Conservation (phyloP, 176 grass and related monocot species). For the Lolium perenne region DNA sequence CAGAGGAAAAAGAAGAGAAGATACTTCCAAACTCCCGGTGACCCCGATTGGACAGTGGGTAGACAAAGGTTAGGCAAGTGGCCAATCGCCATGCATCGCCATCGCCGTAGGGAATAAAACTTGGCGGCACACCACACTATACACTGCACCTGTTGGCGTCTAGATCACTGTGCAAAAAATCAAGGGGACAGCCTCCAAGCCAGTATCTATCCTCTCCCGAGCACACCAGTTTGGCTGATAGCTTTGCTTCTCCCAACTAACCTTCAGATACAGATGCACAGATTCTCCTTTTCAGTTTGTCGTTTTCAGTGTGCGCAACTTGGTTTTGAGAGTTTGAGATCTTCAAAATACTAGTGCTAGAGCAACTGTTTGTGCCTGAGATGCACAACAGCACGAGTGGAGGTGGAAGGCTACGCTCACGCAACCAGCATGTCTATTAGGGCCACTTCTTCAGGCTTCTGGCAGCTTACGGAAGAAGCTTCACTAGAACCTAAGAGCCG, state of each 20-base stretch:
- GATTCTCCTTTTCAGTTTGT: slow-evolving; percentile 33
- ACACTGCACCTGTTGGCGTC: slow-evolving; percentile 18
- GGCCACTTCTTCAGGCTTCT: too few relatives aligned
- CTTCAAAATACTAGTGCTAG: not conserved
- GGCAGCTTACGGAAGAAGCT: too few relatives aligned
- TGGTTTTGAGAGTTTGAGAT: slow-evolving; percentile 31
- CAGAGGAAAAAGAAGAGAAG: slow-evolving; percentile 17
- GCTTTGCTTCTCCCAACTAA: slow-evolving; percentile 1
- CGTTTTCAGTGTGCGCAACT: slow-evolving; percentile 34
- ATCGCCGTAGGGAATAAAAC: slow-evolving; percentile 20
- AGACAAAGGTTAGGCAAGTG: slow-evolving; percentile 48
- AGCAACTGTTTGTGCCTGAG: not conserved
- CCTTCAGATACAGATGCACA: slow-evolving; percentile 32
- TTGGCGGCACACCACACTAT: not conserved
- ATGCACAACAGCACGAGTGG: not conserved
- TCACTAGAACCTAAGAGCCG: too few relatives aligned
- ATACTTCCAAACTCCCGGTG: slow-evolving; percentile 18
- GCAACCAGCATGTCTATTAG: not conserved
- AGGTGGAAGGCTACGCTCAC: not conserved
- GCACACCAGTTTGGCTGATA: not conserved
- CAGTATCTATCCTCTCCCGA: slow-evolving; percentile 46
- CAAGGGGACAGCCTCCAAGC: slow-evolving; percentile 45
- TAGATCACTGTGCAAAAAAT: slow-evolving; percentile 21
- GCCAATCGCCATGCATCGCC: slow-evolving; percentile 22
- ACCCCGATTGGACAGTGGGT: slow-evolving; percentile 17